Conservation (phyloP, 2,329 filamentous ascomycete genomes). For the Fusarium tjaetaba region DNA sequence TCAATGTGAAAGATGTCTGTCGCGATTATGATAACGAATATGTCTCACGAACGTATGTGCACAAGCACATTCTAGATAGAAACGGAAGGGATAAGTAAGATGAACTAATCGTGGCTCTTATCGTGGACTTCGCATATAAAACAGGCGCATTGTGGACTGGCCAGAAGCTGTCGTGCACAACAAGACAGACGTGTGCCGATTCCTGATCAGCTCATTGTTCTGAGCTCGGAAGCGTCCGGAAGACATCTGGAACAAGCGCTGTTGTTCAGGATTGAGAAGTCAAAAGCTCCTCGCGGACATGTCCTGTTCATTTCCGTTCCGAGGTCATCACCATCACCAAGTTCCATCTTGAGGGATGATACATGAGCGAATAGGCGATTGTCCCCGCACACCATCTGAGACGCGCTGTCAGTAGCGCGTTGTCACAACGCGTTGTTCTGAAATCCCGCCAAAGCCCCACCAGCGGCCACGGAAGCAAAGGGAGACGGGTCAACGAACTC, state of each 20-base stretch:
- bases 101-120: not conserved
- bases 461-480: not conserved
- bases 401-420: not conserved
- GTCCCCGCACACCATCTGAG: constrained; percentile 7
- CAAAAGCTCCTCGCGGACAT: not conserved
- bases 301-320: not conserved
- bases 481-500: not conserved
- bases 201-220: not conserved
- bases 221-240: not conserved
- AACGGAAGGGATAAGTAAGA: not conserved
- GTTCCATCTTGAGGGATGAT: not conserved
- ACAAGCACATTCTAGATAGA: not conserved
- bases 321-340: not conserved
- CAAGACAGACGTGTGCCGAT: not conserved
- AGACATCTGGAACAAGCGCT: not conserved
- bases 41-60: not conserved
- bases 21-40: not conserved
- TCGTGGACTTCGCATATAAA: not conserved
- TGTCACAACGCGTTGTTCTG: not conserved
- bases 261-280: not conserved
- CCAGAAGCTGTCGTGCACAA: not conserved
- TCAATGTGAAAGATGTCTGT: not conserved
- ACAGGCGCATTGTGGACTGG: not conserved
- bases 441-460: not conserved
- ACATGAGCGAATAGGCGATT: not conserved